phyloP scores from a whole-genome alignment of 176 grass and related monocot species.

The Rhynchospora breviuscula region DNA sequence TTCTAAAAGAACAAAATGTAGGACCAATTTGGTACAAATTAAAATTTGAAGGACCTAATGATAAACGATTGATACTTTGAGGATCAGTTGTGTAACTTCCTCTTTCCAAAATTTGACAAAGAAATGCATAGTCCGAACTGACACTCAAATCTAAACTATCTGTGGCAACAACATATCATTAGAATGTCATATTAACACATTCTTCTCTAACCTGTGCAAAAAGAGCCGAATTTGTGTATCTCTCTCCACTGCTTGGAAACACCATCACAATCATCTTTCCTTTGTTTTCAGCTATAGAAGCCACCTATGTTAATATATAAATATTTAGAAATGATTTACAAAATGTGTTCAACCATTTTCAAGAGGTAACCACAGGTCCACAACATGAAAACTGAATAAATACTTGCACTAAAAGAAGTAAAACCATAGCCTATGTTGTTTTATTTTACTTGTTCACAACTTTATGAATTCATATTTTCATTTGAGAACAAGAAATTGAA shows the following conservation, averaged over 20 bases:
- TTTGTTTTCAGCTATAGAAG: slow-evolving; percentile 55
- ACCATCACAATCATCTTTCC: slow-evolving; percentile 79
- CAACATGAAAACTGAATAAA: neutral
- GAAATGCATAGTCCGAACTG: neutral
- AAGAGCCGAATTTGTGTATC: slow-evolving; percentile 54
- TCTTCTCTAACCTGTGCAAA: slow-evolving; percentile 58
- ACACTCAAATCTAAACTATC: neutral
- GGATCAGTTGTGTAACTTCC: too few species aligned
- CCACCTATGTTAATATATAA: slow-evolving; percentile 34
- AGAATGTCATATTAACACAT: slow-evolving; percentile 56
- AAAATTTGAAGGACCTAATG: too few species aligned
- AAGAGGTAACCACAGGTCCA: neutral
- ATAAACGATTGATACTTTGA: too few species aligned
- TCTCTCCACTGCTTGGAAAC: slow-evolving; percentile 62
- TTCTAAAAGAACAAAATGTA: too few species aligned
- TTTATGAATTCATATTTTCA: neutral
- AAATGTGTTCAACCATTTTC: neutral
- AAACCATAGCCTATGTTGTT: too few species aligned
- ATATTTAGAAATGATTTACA: slow-evolving; percentile 13
- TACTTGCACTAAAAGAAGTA: too few species aligned
- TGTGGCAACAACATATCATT: neutral
- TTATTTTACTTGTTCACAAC: too few species aligned
- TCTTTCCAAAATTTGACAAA: neutral
- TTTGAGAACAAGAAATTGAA: neutral
- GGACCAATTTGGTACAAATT: too few species aligned